phyloP scores from a whole-genome alignment of 257 asterid genomes.

The Solanum gracilifrons region DNA sequence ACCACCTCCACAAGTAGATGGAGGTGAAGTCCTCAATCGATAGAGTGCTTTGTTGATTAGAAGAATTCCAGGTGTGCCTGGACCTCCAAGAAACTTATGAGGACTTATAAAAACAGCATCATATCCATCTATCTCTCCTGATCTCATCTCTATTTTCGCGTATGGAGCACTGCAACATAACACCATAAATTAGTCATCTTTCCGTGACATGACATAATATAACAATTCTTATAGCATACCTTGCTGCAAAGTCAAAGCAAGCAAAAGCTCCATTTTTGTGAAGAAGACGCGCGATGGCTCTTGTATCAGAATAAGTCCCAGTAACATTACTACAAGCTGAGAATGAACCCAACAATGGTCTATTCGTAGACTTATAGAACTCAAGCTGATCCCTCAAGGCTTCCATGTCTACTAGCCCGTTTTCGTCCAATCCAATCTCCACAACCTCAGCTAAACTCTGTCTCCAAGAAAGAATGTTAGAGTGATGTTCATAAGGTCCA shows the following conservation, averaged over 20 bases:
- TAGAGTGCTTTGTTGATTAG: constrained; percentile 34
- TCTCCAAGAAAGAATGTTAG: constrained; percentile 47
- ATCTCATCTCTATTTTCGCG: not conserved
- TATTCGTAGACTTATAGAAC: constrained; percentile 5
- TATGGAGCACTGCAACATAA: not conserved
- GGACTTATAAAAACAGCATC: constrained; percentile 41
- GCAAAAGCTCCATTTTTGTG: constrained; percentile 13
- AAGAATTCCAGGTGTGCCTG: constrained; percentile 40
- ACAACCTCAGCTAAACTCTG: constrained; percentile 51
- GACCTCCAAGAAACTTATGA: constrained; percentile 53
- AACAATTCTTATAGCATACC: not conserved
- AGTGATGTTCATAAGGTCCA: constrained; percentile 59
- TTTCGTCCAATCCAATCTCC: constrained; percentile 34
- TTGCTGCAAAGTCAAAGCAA: not conserved
- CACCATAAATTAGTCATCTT: not conserved
- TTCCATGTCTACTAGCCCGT: constrained; percentile 26
- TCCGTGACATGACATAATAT: not conserved
- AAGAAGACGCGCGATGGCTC: constrained; percentile 26
- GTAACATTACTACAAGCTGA: constrained; percentile 57
- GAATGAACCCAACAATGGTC: constrained; percentile 37
- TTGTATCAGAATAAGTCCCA: constrained; percentile 28
- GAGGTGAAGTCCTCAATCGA: constrained; percentile 12
- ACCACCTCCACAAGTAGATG: not conserved
- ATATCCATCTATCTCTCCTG: constrained; percentile 23
- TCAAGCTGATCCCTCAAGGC: constrained; percentile 14